Conservation (phyloP, 2,329 filamentous ascomycete species). For the Alternaria incomplexa region DNA sequence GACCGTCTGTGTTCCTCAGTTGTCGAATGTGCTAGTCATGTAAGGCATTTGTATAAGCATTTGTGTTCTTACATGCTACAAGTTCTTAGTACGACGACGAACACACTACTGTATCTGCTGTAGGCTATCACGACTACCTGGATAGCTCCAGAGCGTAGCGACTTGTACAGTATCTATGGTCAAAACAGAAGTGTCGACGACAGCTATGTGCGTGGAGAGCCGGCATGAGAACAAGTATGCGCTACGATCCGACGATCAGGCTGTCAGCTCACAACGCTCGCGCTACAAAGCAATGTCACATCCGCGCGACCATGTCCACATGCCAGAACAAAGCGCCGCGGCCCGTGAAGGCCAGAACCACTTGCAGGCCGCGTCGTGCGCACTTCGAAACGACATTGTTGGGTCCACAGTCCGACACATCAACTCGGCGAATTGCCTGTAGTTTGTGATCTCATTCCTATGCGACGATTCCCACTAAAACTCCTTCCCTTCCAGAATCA, state of each 20-base stretch:
- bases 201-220: accelerated
- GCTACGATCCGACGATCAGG: neutral
- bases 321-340: neutral
- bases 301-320: neutral
- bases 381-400: neutral
- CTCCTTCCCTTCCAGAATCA: neutral
- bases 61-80: too few species aligned
- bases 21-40: conserved; percentile 24
- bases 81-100: too few species aligned
- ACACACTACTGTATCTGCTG: too few species aligned
- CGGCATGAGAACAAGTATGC: accelerated
- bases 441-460: neutral
- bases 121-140: too few species aligned
- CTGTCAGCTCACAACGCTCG: neutral
- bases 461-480: neutral
- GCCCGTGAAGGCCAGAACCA: neutral
- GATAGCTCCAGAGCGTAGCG: too few species aligned
- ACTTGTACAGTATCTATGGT: too few species aligned
- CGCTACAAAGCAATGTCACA: neutral
- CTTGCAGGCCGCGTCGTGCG: neutral
- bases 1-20: conserved; percentile 14
- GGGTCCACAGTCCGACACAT: accelerated
- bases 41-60: neutral
- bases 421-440: neutral
- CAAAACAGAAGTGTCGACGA: neutral